Conservation (phyloP, 306 rosid species). For the Biancaea sappan region DNA sequence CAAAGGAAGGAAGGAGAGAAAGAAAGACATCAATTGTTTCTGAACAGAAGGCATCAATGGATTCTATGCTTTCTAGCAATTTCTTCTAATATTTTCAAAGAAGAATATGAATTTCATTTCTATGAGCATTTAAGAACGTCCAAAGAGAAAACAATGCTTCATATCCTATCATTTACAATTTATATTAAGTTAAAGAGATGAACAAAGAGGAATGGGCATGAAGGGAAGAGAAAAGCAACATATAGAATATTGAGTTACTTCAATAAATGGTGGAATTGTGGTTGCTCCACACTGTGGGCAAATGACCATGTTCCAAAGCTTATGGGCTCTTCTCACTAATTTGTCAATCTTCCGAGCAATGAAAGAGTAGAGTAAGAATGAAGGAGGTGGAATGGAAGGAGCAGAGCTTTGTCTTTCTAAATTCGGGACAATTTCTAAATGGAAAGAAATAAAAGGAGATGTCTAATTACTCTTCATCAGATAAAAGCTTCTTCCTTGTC, state of each 20-base stretch:
- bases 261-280: not conserved
- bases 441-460: constrained; percentile 29
- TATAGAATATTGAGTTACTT: not conserved
- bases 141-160: not conserved
- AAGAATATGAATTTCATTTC: not conserved
- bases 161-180: not conserved
- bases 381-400: constrained; percentile 38
- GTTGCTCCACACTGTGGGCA: constrained; percentile 47
- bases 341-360: constrained; percentile 48
- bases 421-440: constrained; percentile 28
- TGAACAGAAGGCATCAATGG: no score
- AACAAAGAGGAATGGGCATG: not conserved
- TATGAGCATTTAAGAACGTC: not conserved
- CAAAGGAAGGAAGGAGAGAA: no score
- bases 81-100: not conserved
- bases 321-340: constrained; percentile 60
- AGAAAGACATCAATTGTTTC: no score
- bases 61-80: not conserved
- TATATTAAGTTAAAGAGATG: not conserved
- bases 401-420: constrained; percentile 34
- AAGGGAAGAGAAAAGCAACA: not conserved
- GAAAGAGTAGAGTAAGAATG: constrained; percentile 42
- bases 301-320: constrained; percentile 68
- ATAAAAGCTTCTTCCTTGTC: constrained; percentile 81
- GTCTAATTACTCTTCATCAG: constrained; percentile 51